A percentile compares a stretch with the other conserved stretches of the same genome.
phyloP scores from a whole-genome alignment of 441 rosid species.

The Pelargonium australe region DNA sequence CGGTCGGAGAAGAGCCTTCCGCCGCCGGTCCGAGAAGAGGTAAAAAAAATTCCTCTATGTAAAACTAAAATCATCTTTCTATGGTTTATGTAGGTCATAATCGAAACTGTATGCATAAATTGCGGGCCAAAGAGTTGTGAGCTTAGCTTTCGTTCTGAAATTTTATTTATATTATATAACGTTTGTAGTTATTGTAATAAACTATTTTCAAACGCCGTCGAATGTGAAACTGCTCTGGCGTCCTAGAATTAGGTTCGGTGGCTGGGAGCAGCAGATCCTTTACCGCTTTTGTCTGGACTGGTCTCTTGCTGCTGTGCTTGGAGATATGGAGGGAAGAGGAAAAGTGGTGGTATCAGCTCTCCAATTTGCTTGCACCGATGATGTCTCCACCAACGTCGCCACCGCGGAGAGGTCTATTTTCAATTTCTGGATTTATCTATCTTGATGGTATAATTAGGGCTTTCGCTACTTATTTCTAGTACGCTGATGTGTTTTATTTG shows the following conservation, averaged over 20 bases:
- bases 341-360: slow-evolving; percentile 47
- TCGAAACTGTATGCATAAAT: no score
- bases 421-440: neutral
- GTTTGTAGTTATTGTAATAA: no score
- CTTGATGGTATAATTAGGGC: neutral
- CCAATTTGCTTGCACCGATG: slow-evolving; percentile 65
- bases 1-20: no score
- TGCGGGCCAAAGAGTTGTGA: no score
- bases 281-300: neutral
- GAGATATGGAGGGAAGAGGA: slow-evolving; percentile 20
- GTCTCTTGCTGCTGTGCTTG: neutral
- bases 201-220: no score
- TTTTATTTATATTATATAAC: no score
- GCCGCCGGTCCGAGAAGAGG: no score
- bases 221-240: neutral
- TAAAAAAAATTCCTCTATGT: no score
- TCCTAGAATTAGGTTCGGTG: neutral
- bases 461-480: neutral
- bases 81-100: no score
- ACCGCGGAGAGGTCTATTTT: slow-evolving; percentile 47
- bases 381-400: slow-evolving; percentile 48
- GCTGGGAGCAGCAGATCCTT: neutral
- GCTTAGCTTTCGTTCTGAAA: no score
- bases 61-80: no score
- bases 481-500: neutral